Evolutionary conservation across 2,329 filamentous ascomycete genomes (phyloP).

Genomic region (Nothophoma quercina): DNA sequence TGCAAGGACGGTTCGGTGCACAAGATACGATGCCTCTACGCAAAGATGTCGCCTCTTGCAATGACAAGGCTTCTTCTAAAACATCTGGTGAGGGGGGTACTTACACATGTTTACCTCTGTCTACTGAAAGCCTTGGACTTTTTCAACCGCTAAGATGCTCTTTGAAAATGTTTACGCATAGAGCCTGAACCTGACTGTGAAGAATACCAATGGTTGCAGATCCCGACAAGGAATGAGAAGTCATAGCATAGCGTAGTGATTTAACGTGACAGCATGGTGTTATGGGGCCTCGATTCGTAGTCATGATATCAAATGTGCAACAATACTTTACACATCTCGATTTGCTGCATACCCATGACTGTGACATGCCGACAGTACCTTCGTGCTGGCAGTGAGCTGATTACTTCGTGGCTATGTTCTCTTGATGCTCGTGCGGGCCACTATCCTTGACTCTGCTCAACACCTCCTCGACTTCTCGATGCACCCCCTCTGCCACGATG

Average conservation of each 20-base stretch:
- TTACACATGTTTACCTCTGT: not conserved
- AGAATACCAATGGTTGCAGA: no score
- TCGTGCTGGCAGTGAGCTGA: no score
- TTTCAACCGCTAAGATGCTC: not conserved
- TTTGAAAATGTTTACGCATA: no score
- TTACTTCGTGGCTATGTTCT: no score
- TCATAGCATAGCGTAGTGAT: slow-evolving; percentile 1
- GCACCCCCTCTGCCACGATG: slow-evolving; percentile 4
- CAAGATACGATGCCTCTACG: not conserved
- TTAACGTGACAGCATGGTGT: not conserved
- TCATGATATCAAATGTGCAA: not conserved
- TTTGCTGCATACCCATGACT: no score
- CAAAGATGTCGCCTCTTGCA: not conserved
- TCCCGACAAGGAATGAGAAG: no score
- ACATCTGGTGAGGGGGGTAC: no score
- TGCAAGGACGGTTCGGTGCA: not conserved
- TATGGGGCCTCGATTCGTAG: not conserved
- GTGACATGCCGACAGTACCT: no score
- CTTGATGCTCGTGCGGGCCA: no score
- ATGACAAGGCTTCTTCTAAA: not conserved
- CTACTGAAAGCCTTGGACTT: not conserved
- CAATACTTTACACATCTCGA: no score
- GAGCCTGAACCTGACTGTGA: no score
- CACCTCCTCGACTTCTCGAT: slow-evolving; percentile 1
- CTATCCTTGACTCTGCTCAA: slow-evolving; percentile 2